phyloP scores from a whole-genome alignment of 2,329 filamentous ascomycete species.

The Aureobasidium uvarum region DNA sequence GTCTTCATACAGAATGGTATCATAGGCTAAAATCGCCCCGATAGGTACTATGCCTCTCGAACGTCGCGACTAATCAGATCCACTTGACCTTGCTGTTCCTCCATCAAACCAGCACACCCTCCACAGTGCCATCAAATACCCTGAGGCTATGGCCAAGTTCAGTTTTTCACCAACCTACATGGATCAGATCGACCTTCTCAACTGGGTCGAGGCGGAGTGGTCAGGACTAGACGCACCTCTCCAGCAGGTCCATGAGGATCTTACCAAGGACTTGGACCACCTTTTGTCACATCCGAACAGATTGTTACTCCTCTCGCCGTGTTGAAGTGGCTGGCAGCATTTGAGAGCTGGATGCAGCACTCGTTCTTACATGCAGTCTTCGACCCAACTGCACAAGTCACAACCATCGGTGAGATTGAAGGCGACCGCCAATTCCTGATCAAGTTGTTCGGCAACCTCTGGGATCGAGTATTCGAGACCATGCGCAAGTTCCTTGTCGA shows the following conservation, averaged over 20 bases:
- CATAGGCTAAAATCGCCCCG: background rate
- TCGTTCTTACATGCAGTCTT: background rate
- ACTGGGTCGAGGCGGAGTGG: background rate
- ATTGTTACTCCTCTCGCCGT: background rate
- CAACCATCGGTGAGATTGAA: background rate
- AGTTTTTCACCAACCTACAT: background rate
- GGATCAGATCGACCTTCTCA: background rate
- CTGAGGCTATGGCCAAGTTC: background rate
- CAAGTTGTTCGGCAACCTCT: background rate
- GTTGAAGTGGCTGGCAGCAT: background rate
- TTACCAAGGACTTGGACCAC: background rate
- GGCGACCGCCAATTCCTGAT: background rate
- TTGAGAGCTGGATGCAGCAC: background rate
- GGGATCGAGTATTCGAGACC: background rate
- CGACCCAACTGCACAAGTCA: background rate
- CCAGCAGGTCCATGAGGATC: background rate
- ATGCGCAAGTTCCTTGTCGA: background rate
- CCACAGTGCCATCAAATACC: background rate
- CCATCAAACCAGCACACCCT: background rate
- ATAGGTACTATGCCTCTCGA: background rate
- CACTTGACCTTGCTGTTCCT: background rate
- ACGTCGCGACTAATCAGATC: background rate
- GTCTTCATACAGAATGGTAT: background rate
- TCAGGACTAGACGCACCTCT: background rate
- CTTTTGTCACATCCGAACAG: background rate